Conservation (phyloP, 2,329 filamentous ascomycete genomes). For the Penicillium thymicola region DNA sequence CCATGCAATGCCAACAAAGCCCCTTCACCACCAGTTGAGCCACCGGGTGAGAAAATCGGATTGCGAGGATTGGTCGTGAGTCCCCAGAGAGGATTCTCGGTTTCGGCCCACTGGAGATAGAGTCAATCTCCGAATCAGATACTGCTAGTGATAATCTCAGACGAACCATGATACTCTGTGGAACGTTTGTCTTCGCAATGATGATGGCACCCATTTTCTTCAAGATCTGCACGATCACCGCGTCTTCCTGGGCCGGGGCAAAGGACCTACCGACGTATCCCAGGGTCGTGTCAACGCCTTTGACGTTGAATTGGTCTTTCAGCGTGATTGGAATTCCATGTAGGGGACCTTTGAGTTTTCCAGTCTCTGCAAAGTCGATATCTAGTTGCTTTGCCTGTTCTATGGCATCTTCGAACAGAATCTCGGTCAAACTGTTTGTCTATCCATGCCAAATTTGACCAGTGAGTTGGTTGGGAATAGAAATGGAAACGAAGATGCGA, state of each 20-base stretch:
- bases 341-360: slow-evolving; percentile 48
- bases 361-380: slow-evolving; percentile 24
- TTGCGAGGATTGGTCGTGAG: slow-evolving; percentile 48
- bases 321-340: slow-evolving; percentile 56
- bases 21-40: slow-evolving; percentile 48
- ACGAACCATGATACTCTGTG: slow-evolving; percentile 52
- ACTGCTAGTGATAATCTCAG: no score
- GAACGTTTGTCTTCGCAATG: slow-evolving; percentile 53
- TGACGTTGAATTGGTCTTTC: slow-evolving; percentile 63
- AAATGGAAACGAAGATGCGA: not conserved
- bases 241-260: slow-evolving; percentile 49
- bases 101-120: slow-evolving; percentile 49
- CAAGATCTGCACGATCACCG: slow-evolving; percentile 50
- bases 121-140: not conserved
- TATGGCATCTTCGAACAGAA: slow-evolving; percentile 36
- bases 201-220: slow-evolving; percentile 51
- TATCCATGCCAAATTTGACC: slow-evolving; percentile 8
- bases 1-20: slow-evolving; percentile 42
- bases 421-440: slow-evolving; percentile 40
- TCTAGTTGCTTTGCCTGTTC: slow-evolving; percentile 32
- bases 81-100: slow-evolving; percentile 53
- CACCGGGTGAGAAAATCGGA: slow-evolving; percentile 46
- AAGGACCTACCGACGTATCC: slow-evolving; percentile 56
- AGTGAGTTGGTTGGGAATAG: not conserved
- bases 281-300: slow-evolving; percentile 56